phyloP scores from a whole-genome alignment of 2,329 filamentous ascomycete species.

The Aspergillus glaucus region DNA sequence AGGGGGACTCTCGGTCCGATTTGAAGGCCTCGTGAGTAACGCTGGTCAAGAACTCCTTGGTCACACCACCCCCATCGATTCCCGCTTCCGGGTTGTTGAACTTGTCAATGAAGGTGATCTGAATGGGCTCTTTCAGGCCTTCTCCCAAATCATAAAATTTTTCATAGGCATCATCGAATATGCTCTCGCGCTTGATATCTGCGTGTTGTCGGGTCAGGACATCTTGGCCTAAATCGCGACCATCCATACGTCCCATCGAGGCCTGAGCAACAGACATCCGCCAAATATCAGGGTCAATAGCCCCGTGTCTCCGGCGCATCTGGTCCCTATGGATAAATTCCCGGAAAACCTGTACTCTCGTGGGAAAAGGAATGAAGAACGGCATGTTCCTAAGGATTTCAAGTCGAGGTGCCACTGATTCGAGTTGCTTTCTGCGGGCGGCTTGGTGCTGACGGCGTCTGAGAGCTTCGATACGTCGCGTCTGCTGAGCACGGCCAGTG shows the following conservation, averaged over 20 bases:
- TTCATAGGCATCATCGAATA: conserved; percentile 80
- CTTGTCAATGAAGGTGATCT: conserved; percentile 91
- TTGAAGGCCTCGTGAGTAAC: conserved; percentile 80
- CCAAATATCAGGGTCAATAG: conserved; percentile 69
- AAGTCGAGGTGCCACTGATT: conserved; percentile 74
- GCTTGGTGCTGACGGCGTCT: conserved; percentile 60
- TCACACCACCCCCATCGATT: conserved; percentile 94
- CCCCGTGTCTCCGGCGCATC: conserved; percentile 59
- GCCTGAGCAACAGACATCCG: conserved; percentile 53
- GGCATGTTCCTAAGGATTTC: conserved; percentile 95
- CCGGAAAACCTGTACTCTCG: conserved; percentile 84
- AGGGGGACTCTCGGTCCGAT: conserved; percentile 48
- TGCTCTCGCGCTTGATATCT: conserved; percentile 66
- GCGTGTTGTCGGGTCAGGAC: conserved; percentile 61
- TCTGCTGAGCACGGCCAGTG: conserved; percentile 56
- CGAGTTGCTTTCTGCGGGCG: conserved; percentile 64
- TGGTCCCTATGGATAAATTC: conserved; percentile 88
- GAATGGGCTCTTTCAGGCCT: conserved; percentile 85
- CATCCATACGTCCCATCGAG: conserved; percentile 35
- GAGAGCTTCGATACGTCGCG: conserved; percentile 56
- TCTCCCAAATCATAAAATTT: conserved; percentile 78
- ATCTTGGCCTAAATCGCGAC: conserved; percentile 33
- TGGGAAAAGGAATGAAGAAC: conserved; percentile 90
- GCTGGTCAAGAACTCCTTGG: conserved; percentile 91
- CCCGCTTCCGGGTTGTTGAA: conserved; percentile 84